Base-by-base conservation (phyloP, 106 monocot species). In the Chionographis japonica region DNA sequence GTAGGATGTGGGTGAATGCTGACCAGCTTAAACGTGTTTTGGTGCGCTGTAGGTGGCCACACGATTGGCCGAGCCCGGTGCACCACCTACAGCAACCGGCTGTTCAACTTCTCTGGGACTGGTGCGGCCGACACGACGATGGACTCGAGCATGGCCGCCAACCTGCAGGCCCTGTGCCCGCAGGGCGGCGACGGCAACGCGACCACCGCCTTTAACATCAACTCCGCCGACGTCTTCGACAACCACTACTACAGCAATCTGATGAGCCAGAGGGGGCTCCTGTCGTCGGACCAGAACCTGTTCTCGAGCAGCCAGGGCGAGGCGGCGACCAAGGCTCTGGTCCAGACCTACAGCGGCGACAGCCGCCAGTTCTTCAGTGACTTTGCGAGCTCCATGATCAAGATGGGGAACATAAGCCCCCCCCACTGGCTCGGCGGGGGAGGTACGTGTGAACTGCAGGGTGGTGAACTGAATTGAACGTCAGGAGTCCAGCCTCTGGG, bases 51-150 rank as follows among this genome's bases (percentile, higher is more conserved):
- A 89, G 89, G 90, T 13, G 90, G 37, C 2, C 90, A 90, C 75
- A 90, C 90, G 2, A 86, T 90, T n/a, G 90, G 90, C 2, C 77
- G 62, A 56, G 79, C 90, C 7, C 79, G 90, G 3, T 90, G 90
- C 65, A 57, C 50, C 3, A 1, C 58, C 6, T 90, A 86, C 77
- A 83, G 75, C 75, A 86, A 78, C 65, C 69, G 90, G 3, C 68
- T 90, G 8, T 82, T 61, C 49, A 83, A 83, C 80, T 85, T 89
- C 85, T 82, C 85, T 2, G 41, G 52, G 4, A 79, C 79, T 0
- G 71, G 74, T 8, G 70, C 79, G 6, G 69, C 54, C 3, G 89
- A 90, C 49, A 77, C 83, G 6, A 80, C 85, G 2, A 40, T 90
- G 36, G 90, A 90, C 51, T 12, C 79, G 3, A 50, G 0, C 62